Evolutionary conservation across 225 moss, liverwort and hornwort genomes (phyloP).

Genomic region (Sphagnum contortum): DNA sequence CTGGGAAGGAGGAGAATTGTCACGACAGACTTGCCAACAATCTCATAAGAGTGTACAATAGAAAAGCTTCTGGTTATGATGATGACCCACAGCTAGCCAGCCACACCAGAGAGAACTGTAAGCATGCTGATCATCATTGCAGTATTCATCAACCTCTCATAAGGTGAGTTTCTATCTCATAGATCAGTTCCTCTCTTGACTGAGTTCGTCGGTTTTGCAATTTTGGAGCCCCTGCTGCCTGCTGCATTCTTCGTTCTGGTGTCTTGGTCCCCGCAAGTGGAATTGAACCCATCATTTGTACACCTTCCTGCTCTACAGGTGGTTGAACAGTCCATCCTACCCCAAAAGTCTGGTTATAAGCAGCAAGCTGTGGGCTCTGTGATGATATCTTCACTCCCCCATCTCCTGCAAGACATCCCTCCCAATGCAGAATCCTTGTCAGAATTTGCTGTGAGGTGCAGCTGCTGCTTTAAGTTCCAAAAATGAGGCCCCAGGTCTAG

Average conservation of each 20-base stretch:
- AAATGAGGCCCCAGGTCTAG: background rate
- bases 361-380: constrained; percentile 46
- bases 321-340: constrained; percentile 14
- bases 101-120: constrained; percentile 11
- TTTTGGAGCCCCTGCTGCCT: constrained; percentile 5
- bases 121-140: too few species aligned
- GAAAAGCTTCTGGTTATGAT: constrained; percentile 19
- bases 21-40: constrained; percentile 27
- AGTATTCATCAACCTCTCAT: constrained; percentile 12
- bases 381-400: constrained; percentile 21
- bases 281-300: constrained; percentile 38
- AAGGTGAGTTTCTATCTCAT: constrained; percentile 9
- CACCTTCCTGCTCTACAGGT: constrained; percentile 17
- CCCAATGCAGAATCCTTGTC: background rate
- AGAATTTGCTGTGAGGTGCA: too few species aligned
- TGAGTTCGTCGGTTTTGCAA: constrained; percentile 30
- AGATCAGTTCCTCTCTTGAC: constrained; percentile 39
- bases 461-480: background rate
- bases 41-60: constrained; percentile 34
- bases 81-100: constrained; percentile 8
- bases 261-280: constrained; percentile 38
- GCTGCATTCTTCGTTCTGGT: constrained; percentile 38
- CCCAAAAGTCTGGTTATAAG: constrained; percentile 29
- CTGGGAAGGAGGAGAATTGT: background rate
- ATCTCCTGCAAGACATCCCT: constrained; percentile 26